Evolutionary conservation across 495 filamentous ascomycete species (phyloP).

Genomic region (Letharia lupina): DNA sequence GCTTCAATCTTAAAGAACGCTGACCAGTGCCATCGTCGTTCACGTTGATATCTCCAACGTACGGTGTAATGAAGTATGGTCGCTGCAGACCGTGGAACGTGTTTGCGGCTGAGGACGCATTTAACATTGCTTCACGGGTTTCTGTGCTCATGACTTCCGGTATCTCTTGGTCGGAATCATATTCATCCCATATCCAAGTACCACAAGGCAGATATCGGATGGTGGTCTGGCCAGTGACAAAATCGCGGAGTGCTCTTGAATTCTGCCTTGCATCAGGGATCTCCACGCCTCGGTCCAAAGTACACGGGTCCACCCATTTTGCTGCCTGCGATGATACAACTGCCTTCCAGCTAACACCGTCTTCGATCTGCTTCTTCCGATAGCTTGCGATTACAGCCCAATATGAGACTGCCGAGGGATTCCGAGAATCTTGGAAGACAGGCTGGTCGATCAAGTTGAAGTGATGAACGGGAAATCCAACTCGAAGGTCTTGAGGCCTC

Average conservation of each 20-base stretch:
- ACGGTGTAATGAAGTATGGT: neutral
- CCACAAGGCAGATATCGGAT: conserved; percentile 8
- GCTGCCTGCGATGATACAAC: conserved; percentile 12
- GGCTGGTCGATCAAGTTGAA: conserved; percentile 30
- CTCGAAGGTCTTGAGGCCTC: too few relatives aligned
- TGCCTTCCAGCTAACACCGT: neutral
- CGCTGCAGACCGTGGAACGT: conserved; percentile 1
- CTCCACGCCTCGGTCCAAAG: neutral
- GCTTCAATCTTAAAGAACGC: neutral
- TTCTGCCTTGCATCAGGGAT: neutral
- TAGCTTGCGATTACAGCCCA: neutral
- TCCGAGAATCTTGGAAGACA: conserved; percentile 24
- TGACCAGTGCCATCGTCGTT: neutral
- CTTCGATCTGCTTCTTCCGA: neutral
- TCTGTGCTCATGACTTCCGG: neutral
- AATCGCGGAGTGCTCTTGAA: neutral
- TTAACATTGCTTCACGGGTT: neutral
- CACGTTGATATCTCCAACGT: neutral
- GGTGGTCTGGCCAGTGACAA: neutral
- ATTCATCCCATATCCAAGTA: conserved; percentile 4
- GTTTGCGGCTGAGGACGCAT: neutral
- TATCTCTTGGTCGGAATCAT: conserved; percentile 3
- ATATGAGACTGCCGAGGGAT: conserved; percentile 31
- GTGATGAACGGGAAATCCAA: conserved; percentile 27
- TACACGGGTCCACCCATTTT: conserved; percentile 12